Evolutionary conservation across 768 basidiomycete genomes (phyloP).

Genomic region (Suillus plorans): DNA sequence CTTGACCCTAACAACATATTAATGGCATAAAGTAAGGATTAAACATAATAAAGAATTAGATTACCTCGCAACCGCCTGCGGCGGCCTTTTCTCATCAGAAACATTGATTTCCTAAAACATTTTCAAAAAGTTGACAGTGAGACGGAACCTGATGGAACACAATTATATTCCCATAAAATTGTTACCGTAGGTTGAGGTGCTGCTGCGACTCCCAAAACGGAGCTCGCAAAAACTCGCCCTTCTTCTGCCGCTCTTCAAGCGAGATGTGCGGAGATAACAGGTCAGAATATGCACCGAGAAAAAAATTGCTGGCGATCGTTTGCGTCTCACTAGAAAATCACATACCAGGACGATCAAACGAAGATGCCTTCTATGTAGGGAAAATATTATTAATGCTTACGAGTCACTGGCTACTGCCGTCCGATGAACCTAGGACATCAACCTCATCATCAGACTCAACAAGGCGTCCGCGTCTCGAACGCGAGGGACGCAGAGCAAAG

Average conservation of each 20-base stretch:
- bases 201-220: background rate
- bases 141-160: background rate
- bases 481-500: background rate
- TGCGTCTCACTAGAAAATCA: background rate
- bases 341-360: background rate
- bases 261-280: background rate
- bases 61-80: background rate
- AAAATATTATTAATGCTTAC: conserved; percentile 3
- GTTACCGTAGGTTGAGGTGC: background rate
- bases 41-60: background rate
- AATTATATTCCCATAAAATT: background rate
- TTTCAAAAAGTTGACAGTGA: background rate
- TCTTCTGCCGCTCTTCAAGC: background rate
- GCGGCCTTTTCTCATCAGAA: background rate
- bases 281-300: background rate
- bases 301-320: background rate
- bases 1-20: background rate
- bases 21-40: background rate
- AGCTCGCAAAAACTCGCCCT: background rate
- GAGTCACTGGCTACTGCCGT: conserved; percentile 1
- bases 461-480: conserved; percentile 1
- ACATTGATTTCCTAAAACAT: background rate
- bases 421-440: conserved; percentile 1
- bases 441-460: conserved; percentile 26
- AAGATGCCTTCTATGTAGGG: conserved; percentile 5